These are phyloP conservation scores for Aristolochia californica DNA, from an alignment of 164 flowering plant species.

Conservation along the genomic window DNA sequence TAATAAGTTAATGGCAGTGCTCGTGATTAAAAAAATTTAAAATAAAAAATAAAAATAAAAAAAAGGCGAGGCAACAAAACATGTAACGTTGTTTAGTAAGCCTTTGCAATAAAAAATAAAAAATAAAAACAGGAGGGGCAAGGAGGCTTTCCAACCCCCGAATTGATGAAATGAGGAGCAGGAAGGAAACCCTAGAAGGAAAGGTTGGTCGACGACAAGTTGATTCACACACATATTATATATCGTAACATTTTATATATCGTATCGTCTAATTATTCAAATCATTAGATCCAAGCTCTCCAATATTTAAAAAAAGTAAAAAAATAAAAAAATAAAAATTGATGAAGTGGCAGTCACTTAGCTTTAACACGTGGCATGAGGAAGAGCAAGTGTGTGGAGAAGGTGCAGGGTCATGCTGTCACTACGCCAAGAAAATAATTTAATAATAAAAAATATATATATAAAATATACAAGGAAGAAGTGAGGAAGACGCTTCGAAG, in stretches of 20 bases:
- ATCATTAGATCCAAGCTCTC: conserved; percentile 10
- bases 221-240: neutral
- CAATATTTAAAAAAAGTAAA: conserved; percentile 1
- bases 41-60: too few relatives aligned
- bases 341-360: conserved; percentile 2
- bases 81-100: conserved; percentile 6
- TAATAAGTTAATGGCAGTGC: neutral
- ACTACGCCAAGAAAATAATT: neutral
- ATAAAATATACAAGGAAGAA: too few relatives aligned
- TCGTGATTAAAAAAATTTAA: too few relatives aligned
- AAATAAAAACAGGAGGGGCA: too few relatives aligned
- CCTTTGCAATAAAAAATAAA: neutral
- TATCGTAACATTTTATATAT: too few relatives aligned
- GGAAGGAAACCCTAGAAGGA: neutral
- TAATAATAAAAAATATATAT: too few relatives aligned
- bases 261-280: conserved; percentile 2
- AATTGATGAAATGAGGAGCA: neutral
- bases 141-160: conserved; percentile 6
- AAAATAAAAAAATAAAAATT: too few relatives aligned
- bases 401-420: conserved; percentile 2
- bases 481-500: too few relatives aligned
- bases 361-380: neutral
- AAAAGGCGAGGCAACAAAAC: conserved; percentile 1
- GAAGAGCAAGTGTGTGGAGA: neutral
- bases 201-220: conserved; percentile 5